These are phyloP conservation scores for Takashimella tepidaria DNA, from an alignment of 1,284 basidiomycete species.

Conservation along the genomic window DNA sequence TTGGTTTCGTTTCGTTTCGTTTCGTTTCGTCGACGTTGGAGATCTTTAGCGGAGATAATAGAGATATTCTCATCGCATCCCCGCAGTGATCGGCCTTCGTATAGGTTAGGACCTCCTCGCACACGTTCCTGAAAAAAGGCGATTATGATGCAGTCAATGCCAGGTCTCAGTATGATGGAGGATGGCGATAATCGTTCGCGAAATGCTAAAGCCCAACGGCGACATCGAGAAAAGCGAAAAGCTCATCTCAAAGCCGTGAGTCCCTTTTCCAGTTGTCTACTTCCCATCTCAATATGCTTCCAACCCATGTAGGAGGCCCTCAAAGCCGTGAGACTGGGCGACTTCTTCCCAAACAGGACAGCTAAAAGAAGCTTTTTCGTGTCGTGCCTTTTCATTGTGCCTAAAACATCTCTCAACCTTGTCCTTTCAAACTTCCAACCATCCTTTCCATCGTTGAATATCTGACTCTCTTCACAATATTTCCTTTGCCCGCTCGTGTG, in stretches of 20 bases:
- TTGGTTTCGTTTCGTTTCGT: no score
- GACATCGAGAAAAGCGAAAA: constrained; percentile 86
- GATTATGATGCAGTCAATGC: not conserved
- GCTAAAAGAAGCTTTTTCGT: not conserved
- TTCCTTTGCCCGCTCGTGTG: not conserved
- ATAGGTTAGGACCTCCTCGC: no score
- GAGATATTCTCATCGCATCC: no score
- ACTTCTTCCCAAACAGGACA: no score
- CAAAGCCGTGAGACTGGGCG: no score
- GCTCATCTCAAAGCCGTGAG: constrained; percentile 82
- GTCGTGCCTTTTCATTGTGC: not conserved
- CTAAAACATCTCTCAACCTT: not conserved
- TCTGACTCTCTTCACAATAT: no score
- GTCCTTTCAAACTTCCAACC: not conserved
- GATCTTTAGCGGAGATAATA: no score
- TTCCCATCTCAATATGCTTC: no score
- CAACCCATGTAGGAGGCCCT: no score
- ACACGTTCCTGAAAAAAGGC: not conserved
- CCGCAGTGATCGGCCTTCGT: no score
- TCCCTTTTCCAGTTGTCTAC: no score
- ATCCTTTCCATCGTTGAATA: not conserved
- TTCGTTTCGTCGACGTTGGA: no score
- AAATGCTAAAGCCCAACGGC: constrained; percentile 81
- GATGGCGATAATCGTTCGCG: constrained; percentile 50
- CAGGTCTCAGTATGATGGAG: constrained; percentile 10